Conservation (phyloP, 352 stramenopile species). For the Phytopythium chamaehyphon region DNA sequence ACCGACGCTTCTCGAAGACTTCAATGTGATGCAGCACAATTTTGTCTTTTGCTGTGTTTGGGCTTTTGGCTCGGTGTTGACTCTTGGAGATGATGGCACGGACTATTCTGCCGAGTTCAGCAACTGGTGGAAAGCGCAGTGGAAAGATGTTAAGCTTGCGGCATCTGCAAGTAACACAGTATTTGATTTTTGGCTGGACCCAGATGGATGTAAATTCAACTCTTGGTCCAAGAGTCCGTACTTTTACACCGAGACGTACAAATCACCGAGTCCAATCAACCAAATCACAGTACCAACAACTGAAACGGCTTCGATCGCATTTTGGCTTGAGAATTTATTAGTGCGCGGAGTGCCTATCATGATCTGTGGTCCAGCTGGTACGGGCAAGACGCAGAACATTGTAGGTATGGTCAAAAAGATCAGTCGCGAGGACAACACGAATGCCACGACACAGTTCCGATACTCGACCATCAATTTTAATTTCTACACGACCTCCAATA, state of each 20-base stretch:
- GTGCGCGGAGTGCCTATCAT: constrained; percentile 90
- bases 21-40: constrained; percentile 84
- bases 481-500: constrained; percentile 95
- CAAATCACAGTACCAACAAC: constrained; percentile 93
- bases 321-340: constrained; percentile 95
- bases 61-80: constrained; percentile 92
- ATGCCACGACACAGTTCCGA: constrained; percentile 42
- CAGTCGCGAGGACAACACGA: constrained; percentile 78
- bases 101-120: constrained; percentile 94
- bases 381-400: constrained; percentile 94
- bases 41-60: constrained; percentile 96
- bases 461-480: constrained; percentile 97
- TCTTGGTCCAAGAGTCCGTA: constrained; percentile 95
- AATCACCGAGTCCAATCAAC: constrained; percentile 82
- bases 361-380: constrained; percentile 92
- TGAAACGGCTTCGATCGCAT: constrained; percentile 93
- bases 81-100: constrained; percentile 91
- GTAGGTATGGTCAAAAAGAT: constrained; percentile 94
- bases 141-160: constrained; percentile 95
- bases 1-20: constrained; percentile 67
- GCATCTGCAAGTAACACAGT: constrained; percentile 91
- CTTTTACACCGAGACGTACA: constrained; percentile 91
- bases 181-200: constrained; percentile 97
- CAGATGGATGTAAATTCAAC: constrained; percentile 89
- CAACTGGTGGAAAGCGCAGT: constrained; percentile 95